phyloP scores from a whole-genome alignment of 1,284 basidiomycete genomes.

The Boletus mariae region DNA sequence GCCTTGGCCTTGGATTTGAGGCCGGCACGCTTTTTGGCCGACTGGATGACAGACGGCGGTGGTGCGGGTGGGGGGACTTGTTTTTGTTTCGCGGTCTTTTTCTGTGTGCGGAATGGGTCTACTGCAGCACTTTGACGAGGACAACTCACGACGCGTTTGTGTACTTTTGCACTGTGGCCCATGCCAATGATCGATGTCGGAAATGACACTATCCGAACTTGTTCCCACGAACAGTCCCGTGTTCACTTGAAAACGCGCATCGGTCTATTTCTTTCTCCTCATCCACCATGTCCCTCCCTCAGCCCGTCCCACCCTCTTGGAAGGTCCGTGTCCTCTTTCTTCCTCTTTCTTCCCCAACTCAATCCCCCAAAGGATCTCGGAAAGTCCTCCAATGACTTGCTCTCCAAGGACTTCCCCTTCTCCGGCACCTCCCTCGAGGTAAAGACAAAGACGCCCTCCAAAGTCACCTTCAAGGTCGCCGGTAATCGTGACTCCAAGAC shows the following conservation, averaged over 20 bases:
- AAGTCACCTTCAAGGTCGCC: conserved; percentile 85
- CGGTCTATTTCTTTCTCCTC: conserved; percentile 7
- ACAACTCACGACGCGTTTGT: conserved; percentile 38
- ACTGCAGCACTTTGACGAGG: not conserved
- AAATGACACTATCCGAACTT: not conserved
- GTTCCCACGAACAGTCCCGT: conserved; percentile 34
- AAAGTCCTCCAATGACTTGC: conserved; percentile 94
- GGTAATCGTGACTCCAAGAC: conserved; percentile 76
- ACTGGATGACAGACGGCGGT: conserved; percentile 11
- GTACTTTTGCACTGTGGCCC: conserved; percentile 43
- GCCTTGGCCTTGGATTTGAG: conserved; percentile 41
- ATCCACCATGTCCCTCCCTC: conserved; percentile 73
- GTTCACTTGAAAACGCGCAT: conserved; percentile 13
- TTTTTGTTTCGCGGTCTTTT: conserved; percentile 21
- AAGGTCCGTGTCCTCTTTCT: conserved; percentile 52
- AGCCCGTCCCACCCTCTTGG: conserved; percentile 91
- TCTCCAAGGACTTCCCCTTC: conserved; percentile 93
- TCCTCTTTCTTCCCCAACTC: not conserved
- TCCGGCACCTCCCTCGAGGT: conserved; percentile 78
- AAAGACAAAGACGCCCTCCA: conserved; percentile 92
- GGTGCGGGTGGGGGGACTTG: not conserved
- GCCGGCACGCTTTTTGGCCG: conserved; percentile 43
- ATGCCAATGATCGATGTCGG: conserved; percentile 6
- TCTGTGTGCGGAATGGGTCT: conserved; percentile 15
- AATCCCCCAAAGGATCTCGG: conserved; percentile 73